These are phyloP conservation scores for Holtermanniella nyarrowii DNA, from an alignment of 768 basidiomycete genomes.

Conservation along the genomic window DNA sequence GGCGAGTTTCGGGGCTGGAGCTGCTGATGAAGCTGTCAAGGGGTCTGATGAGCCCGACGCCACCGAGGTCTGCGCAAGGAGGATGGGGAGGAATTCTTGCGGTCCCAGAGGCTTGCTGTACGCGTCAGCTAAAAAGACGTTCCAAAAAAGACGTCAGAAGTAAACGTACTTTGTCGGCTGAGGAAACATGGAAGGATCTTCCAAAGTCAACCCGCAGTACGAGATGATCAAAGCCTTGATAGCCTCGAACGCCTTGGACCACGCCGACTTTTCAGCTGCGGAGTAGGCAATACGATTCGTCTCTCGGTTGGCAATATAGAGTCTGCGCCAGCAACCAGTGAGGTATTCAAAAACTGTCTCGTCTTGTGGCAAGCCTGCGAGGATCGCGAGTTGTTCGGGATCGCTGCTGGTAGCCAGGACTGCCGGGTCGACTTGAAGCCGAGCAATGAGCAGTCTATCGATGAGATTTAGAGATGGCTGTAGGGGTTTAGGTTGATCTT, in stretches of 20 bases:
- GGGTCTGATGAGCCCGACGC: conserved; percentile 47
- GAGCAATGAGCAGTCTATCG: conserved; percentile 71
- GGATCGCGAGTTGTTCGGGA: conserved; percentile 36
- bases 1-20: conserved; percentile 44
- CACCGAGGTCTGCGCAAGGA: conserved; percentile 59
- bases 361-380: conserved; percentile 61
- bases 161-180: conserved; percentile 62
- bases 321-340: conserved; percentile 82
- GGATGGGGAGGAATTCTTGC: conserved; percentile 67
- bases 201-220: conserved; percentile 76
- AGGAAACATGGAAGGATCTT: conserved; percentile 91
- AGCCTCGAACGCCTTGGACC: conserved; percentile 58
- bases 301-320: conserved; percentile 47
- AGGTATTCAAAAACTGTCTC: conserved; percentile 85
- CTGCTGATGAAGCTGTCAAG: conserved; percentile 41
- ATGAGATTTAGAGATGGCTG: conserved; percentile 52
- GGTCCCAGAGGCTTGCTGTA: conserved; percentile 61
- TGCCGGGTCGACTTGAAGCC: conserved; percentile 65
- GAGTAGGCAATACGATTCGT: conserved; percentile 44
- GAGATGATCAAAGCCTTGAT: conserved; percentile 72
- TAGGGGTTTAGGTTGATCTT: conserved; percentile 40
- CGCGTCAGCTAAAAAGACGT: background rate
- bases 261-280: conserved; percentile 48
- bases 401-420: conserved; percentile 41
- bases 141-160: background rate